These are phyloP conservation scores for Metschnikowia henanensis DNA, from an alignment of 805 yeast genomes.

Conservation along the genomic window DNA sequence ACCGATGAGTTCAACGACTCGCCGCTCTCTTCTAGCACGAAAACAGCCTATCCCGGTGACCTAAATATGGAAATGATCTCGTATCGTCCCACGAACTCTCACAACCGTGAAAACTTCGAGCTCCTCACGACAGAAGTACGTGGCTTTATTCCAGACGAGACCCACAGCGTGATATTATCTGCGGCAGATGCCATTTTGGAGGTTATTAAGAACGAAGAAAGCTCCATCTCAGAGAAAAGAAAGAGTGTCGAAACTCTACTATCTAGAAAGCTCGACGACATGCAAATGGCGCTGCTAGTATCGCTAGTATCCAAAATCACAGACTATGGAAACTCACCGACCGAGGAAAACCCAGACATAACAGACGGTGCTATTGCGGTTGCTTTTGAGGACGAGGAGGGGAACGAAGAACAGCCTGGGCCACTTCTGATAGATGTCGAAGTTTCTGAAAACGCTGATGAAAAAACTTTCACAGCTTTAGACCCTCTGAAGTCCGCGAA, in stretches of 20 bases:
- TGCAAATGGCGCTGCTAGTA: slow-evolving; percentile 46
- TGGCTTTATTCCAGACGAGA: slow-evolving; percentile 65
- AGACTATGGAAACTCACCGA: slow-evolving; percentile 40
- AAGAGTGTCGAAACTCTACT: slow-evolving; percentile 53
- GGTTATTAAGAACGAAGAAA: slow-evolving; percentile 47
- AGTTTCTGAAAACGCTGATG: background rate
- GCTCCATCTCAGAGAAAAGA: slow-evolving; percentile 45
- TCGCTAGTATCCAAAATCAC: slow-evolving; percentile 47
- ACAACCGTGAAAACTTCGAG: slow-evolving; percentile 52
- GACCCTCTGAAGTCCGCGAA: background rate
- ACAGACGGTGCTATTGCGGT: slow-evolving; percentile 27
- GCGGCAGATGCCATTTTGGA: slow-evolving; percentile 69
- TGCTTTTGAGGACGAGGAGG: slow-evolving; percentile 23
- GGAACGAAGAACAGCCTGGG: background rate
- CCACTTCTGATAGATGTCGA: background rate
- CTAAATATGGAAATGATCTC: slow-evolving; percentile 45
- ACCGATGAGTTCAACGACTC: too few species aligned
- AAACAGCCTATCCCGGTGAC: slow-evolving; percentile 6
- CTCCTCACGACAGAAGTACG: slow-evolving; percentile 59
- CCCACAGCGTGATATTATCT: slow-evolving; percentile 68
- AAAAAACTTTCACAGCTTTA: background rate
- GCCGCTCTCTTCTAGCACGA: background rate
- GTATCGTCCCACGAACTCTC: slow-evolving; percentile 63
- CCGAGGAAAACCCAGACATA: slow-evolving; percentile 12
- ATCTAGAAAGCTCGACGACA: slow-evolving; percentile 35